A percentile compares a stretch with the other conserved stretches of the same genome.
Evolutionary conservation across 2,329 filamentous ascomycete genomes (phyloP).

Genomic region (Colletotrichum tropicicola): DNA sequence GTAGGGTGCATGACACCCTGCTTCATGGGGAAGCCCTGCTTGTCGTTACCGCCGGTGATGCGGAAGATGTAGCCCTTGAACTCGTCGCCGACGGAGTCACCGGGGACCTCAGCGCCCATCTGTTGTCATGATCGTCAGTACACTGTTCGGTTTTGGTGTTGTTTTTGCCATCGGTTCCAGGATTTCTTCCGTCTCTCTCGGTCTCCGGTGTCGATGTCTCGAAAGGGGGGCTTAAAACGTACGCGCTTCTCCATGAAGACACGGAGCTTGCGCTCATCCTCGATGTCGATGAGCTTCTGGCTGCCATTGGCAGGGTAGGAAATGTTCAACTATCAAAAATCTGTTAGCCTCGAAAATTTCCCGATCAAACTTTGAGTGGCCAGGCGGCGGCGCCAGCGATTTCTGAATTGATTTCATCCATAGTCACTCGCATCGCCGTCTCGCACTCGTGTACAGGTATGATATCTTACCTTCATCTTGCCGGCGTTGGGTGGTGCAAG

Average conservation of each 20-base stretch:
- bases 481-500: constrained; percentile 55
- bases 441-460: not conserved
- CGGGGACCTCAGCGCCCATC: constrained; percentile 92
- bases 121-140: constrained; percentile 50
- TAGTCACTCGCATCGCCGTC: not conserved
- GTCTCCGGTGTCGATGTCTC: constrained; percentile 18
- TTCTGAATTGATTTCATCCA: not conserved
- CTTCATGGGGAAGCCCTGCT: constrained; percentile 99
- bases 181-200: constrained; percentile 31
- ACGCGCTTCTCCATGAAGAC: constrained; percentile 99
- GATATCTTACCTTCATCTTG: constrained; percentile 56
- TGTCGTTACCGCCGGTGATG: constrained; percentile 99
- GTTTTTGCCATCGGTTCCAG: constrained; percentile 13
- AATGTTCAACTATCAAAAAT: constrained; percentile 65
- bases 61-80: constrained; percentile 99
- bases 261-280: constrained; percentile 99
- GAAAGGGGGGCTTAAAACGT: constrained; percentile 49
- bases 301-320: constrained; percentile 98
- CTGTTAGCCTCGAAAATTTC: not conserved
- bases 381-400: not conserved
- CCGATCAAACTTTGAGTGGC: not conserved
- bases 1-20: constrained; percentile 99
- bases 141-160: constrained; percentile 18
- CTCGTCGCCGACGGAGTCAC: constrained; percentile 96
- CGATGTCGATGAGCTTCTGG: constrained; percentile 98